Conservation (phyloP, 352 stramenopile species). For the Phytopythium boreale region DNA sequence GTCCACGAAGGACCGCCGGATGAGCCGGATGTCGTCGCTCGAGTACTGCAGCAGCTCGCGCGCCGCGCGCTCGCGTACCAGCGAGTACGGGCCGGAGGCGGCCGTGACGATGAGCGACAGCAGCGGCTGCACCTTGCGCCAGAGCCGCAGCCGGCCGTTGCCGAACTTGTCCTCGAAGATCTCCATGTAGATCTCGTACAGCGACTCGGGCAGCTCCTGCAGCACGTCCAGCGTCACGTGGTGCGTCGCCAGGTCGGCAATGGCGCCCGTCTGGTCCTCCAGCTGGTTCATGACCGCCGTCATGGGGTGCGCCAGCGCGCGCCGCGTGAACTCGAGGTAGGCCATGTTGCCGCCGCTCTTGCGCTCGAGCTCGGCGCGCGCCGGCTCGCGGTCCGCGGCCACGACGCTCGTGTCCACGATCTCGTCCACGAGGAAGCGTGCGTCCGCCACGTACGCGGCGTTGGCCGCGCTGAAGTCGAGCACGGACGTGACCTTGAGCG, state of each 20-base stretch:
- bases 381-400: constrained; percentile 35
- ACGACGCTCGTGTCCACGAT: constrained; percentile 45
- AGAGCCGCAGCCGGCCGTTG: constrained; percentile 64
- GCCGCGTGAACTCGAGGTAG: constrained; percentile 79
- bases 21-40: constrained; percentile 61
- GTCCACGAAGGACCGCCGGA: constrained; percentile 75
- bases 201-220: constrained; percentile 67
- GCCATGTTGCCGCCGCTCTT: constrained; percentile 78
- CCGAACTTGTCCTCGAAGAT: constrained; percentile 90
- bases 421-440: constrained; percentile 49
- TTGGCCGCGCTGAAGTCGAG: constrained; percentile 77
- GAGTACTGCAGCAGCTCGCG: constrained; percentile 53
- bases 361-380: constrained; percentile 47
- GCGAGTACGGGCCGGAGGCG: constrained; percentile 62
- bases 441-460: constrained; percentile 52
- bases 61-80: constrained; percentile 66
- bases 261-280: too few relatives aligned
- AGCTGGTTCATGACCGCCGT: constrained; percentile 24
- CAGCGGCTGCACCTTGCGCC: constrained; percentile 71
- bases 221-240: constrained; percentile 58
- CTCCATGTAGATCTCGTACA: constrained; percentile 82
- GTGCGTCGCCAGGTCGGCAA: not conserved
- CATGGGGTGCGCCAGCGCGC: constrained; percentile 65
- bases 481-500: constrained; percentile 63
- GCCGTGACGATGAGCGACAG: constrained; percentile 70